Conservation (phyloP, 306 rosid species). For the Sechiopsis laciniata region DNA sequence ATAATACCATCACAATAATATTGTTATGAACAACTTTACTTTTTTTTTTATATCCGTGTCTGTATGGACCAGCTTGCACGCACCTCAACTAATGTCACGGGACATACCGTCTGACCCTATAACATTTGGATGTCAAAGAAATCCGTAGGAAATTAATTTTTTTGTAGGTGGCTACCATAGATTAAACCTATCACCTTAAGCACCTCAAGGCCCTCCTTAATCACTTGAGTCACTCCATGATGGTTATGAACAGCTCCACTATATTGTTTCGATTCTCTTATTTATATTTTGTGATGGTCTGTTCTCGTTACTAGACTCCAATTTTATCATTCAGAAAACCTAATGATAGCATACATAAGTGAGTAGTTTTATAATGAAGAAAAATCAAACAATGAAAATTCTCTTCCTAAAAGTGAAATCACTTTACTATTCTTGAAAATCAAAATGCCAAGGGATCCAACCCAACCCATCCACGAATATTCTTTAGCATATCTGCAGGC, state of each 20-base stretch:
- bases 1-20: background rate
- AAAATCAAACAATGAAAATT: background rate
- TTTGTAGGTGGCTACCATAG: no score
- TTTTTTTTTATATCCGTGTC: no score
- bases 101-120: no score
- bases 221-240: no score
- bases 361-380: background rate
- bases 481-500: background rate
- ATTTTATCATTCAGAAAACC: slow-evolving; percentile 3
- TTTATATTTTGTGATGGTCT: background rate
- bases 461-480: background rate
- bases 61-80: no score
- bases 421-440: background rate
- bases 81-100: no score
- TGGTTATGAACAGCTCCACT: background rate
- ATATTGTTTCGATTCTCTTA: background rate
- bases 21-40: background rate
- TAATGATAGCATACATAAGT: background rate
- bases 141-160: no score
- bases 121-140: no score
- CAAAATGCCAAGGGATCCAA: slow-evolving; percentile 4
- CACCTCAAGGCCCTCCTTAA: no score
- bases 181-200: no score
- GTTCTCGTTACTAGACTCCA: background rate
- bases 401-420: background rate